phyloP scores from a whole-genome alignment of 306 rosid genomes.

The Prunus mongolica region DNA sequence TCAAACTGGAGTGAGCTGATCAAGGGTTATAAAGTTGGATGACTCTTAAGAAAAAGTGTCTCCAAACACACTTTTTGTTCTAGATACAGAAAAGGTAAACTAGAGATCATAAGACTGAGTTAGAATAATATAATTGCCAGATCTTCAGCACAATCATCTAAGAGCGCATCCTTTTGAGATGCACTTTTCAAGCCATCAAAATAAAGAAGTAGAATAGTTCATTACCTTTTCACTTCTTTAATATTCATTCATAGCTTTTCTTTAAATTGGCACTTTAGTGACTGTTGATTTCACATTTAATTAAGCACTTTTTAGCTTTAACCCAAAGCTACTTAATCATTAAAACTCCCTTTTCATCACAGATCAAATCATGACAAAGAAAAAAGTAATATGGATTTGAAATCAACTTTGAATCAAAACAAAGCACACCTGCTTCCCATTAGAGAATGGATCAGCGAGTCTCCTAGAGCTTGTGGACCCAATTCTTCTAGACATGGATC shows the following conservation, averaged over 20 bases:
- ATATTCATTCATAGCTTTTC: neutral
- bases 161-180: neutral
- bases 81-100: neutral
- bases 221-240: slow-evolving; percentile 19
- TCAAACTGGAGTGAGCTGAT: slow-evolving; percentile 6
- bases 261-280: neutral
- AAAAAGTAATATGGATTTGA: neutral
- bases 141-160: neutral
- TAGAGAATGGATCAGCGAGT: slow-evolving; percentile 54
- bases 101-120: slow-evolving; percentile 2
- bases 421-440: slow-evolving; percentile 55
- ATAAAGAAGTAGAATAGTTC: neutral
- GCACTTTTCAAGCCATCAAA: slow-evolving; percentile 9
- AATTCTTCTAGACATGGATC: slow-evolving; percentile 87
- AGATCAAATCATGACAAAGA: slow-evolving; percentile 28
- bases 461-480: slow-evolving; percentile 89
- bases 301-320: slow-evolving; percentile 25
- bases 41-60: slow-evolving; percentile 4
- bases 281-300: slow-evolving; percentile 15
- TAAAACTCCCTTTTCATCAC: slow-evolving; percentile 29
- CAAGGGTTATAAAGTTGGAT: neutral
- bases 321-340: slow-evolving; percentile 26
- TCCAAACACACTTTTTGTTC: slow-evolving; percentile 10
- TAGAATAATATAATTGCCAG: slow-evolving; percentile 14
- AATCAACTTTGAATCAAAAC: neutral